Percentiles rank a stretch among this genome's conserved stretches.
phyloP scores from a whole-genome alignment of 106 monocot species.

The Allium fistulosum region DNA sequence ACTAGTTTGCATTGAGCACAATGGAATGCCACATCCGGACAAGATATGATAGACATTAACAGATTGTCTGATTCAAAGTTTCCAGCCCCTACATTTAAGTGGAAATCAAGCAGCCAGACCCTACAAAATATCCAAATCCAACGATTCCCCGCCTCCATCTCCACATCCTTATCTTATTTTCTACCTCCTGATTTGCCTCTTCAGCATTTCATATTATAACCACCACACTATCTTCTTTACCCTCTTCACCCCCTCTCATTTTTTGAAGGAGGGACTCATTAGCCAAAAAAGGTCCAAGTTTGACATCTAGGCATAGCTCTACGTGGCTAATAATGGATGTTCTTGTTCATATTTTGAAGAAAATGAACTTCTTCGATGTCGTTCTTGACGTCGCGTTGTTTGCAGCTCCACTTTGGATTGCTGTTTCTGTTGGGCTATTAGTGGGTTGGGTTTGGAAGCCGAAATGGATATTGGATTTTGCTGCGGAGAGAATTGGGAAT shows the following conservation, averaged over 20 bases:
- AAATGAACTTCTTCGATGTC: constrained; percentile 28
- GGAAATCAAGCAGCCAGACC: background rate
- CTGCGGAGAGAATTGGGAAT: constrained; percentile 13
- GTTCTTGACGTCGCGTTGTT: constrained; percentile 37
- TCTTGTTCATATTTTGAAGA: constrained; percentile 28
- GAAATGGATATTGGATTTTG: constrained; percentile 40
- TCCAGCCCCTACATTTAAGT: background rate
- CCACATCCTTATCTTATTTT: background rate
- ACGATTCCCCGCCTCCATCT: constrained; percentile 9
- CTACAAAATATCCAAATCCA: constrained; percentile 1
- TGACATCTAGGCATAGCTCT: background rate
- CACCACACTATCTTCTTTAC: background rate
- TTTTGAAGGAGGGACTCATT: no score
- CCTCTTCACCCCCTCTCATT: background rate
- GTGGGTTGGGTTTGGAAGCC: constrained; percentile 80
- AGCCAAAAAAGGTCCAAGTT: background rate
- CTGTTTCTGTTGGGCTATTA: constrained; percentile 49
- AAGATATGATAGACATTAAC: no score
- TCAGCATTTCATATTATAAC: no score
- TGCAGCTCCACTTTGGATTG: constrained; percentile 48
- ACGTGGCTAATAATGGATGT: constrained; percentile 48
- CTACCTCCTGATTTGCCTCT: background rate
- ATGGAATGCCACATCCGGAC: no score
- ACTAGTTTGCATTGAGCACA: no score
- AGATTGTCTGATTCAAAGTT: no score